phyloP scores from a whole-genome alignment of 148 eudicot genomes.

The Chenopodium suecicum region DNA sequence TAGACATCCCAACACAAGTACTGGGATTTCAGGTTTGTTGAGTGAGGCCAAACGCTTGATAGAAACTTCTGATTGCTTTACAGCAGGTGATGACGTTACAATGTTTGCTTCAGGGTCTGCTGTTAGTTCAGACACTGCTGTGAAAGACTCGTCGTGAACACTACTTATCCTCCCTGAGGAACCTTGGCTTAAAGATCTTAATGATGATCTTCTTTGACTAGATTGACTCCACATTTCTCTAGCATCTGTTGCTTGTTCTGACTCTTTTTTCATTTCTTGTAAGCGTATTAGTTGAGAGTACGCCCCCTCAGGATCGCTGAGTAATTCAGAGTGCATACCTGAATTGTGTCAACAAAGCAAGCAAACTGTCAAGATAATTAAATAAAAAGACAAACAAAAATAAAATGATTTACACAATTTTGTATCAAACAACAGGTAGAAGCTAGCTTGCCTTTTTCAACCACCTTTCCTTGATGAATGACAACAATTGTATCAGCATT shows the following conservation, averaged over 20 bases:
- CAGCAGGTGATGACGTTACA: slow-evolving; percentile 12
- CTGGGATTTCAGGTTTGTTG: slow-evolving; percentile 39
- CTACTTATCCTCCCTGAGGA: slow-evolving; percentile 45
- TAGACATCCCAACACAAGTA: slow-evolving; percentile 28
- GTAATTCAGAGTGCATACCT: slow-evolving; percentile 66
- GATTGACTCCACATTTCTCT: slow-evolving; percentile 37
- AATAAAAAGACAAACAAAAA: neutral
- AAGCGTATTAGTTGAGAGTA: slow-evolving; percentile 71
- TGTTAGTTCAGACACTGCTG: slow-evolving; percentile 38
- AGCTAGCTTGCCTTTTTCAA: slow-evolving; percentile 58
- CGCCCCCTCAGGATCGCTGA: slow-evolving; percentile 75
- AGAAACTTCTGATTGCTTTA: slow-evolving; percentile 39
- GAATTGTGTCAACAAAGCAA: neutral
- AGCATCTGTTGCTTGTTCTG: slow-evolving; percentile 14
- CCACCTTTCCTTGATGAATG: slow-evolving; percentile 64
- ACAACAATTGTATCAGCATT: slow-evolving; percentile 81
- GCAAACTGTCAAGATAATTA: neutral
- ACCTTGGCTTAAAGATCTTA: slow-evolving; percentile 47
- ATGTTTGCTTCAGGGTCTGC: slow-evolving; percentile 17
- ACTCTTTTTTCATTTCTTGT: slow-evolving; percentile 53
- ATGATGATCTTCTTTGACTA: slow-evolving; percentile 45
- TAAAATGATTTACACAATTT: neutral
- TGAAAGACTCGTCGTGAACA: slow-evolving; percentile 35
- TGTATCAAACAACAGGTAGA: neutral
- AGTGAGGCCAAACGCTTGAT: slow-evolving; percentile 33